These are phyloP conservation scores for Aureobasidium sp. DNA, from an alignment of 2,329 filamentous ascomycete genomes.

Conservation along the genomic window DNA sequence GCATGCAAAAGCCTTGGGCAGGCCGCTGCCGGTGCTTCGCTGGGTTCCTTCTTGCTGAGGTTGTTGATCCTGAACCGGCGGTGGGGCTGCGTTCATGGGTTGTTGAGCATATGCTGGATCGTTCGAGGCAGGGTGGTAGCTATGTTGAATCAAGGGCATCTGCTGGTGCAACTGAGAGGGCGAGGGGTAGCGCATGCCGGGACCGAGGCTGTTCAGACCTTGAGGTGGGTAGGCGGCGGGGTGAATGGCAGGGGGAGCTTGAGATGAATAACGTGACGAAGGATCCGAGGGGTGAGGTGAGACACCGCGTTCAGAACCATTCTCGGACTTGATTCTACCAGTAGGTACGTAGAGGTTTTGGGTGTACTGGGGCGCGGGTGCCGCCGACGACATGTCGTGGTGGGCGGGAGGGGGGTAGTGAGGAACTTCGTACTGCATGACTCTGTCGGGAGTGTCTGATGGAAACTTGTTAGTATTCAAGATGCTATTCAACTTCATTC, in stretches of 20 bases:
- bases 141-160: conserved; percentile 47
- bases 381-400: conserved; percentile 18
- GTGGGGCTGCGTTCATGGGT: conserved; percentile 20
- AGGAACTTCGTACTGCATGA: conserved; percentile 32
- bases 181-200: conserved; percentile 46
- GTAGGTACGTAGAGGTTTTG: conserved; percentile 39
- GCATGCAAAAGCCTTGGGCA: conserved; percentile 76
- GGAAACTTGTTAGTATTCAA: conserved; percentile 30
- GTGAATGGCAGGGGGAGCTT: conserved; percentile 44
- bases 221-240: conserved; percentile 32
- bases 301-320: conserved; percentile 49
- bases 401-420: conserved; percentile 22
- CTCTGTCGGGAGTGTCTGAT: conserved; percentile 24
- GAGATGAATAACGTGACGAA: conserved; percentile 48
- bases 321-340: conserved; percentile 48
- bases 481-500: conserved; percentile 29
- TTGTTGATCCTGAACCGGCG: conserved; percentile 25
- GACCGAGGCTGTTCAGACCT: conserved; percentile 42
- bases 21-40: conserved; percentile 35
- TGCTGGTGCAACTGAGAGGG: conserved; percentile 42
- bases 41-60: conserved; percentile 27
- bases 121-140: conserved; percentile 42
- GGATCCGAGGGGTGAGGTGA: conserved; percentile 48
- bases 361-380: conserved; percentile 22
- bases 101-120: conserved; percentile 33